Percentiles rank a stretch among this genome's conserved stretches.
phyloP scores from a whole-genome alignment of 75 land plant genomes.

The Isoetes taiwanensis region DNA sequence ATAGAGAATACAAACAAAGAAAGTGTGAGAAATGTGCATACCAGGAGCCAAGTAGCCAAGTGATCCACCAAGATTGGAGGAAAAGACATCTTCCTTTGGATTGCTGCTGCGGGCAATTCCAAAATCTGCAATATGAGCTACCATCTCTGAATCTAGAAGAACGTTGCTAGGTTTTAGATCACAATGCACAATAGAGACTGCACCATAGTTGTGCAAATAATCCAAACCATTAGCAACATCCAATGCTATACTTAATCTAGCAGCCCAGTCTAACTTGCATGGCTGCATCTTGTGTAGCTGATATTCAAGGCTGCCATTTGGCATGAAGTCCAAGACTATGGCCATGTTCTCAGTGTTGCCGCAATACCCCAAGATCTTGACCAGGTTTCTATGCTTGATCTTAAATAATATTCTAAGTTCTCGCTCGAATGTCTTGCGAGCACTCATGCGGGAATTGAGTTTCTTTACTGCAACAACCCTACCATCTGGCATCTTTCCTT shows the following conservation, averaged over 20 bases:
- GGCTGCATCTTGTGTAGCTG: background rate
- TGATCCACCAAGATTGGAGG: too few species aligned
- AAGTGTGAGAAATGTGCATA: too few species aligned
- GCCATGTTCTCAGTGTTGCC: slow-evolving; percentile 14
- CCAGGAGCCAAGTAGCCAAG: too few species aligned
- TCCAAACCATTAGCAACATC: slow-evolving; percentile 12
- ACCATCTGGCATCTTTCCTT: too few species aligned
- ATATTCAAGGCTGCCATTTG: slow-evolving; percentile 16
- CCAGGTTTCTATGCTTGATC: slow-evolving; percentile 45
- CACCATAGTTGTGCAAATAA: slow-evolving; percentile 14
- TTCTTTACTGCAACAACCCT: too few species aligned
- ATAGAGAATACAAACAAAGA: too few species aligned
- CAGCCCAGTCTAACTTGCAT: background rate
- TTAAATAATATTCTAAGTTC: too few species aligned
- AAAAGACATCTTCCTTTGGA: too few species aligned
- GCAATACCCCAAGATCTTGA: slow-evolving; percentile 41
- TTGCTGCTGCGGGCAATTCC: slow-evolving; percentile 19
- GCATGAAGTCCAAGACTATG: slow-evolving; percentile 11
- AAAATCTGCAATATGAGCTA: slow-evolving; percentile 13
- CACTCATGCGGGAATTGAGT: too few species aligned
- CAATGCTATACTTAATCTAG: slow-evolving; percentile 7
- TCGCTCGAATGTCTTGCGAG: too few species aligned
- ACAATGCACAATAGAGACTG: slow-evolving; percentile 9
- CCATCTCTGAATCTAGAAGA: slow-evolving; percentile 12
- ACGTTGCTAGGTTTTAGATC: slow-evolving; percentile 19